Conservation (phyloP, 208 protist species). For the Leishmania aethiopica region DNA sequence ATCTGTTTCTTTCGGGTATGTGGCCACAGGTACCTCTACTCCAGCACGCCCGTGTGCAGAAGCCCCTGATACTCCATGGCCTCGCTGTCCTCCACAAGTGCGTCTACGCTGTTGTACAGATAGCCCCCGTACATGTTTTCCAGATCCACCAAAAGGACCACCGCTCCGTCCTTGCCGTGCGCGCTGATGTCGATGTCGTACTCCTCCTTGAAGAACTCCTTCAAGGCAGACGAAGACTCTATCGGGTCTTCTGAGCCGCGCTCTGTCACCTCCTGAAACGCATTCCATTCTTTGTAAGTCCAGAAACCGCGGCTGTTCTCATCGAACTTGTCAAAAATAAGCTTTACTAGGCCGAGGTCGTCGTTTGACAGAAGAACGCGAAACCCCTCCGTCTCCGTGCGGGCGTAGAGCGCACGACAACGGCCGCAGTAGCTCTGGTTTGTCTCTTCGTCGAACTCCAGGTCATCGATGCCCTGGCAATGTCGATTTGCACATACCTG, state of each 20-base stretch:
- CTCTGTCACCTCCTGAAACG: conserved; percentile 52
- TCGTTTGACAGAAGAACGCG: conserved; percentile 64
- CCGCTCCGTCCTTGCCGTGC: conserved; percentile 34
- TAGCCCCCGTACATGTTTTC: conserved; percentile 90
- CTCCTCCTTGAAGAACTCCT: conserved; percentile 72
- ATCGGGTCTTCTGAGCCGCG: conserved; percentile 41
- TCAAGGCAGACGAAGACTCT: conserved; percentile 32
- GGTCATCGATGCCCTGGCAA: conserved; percentile 76
- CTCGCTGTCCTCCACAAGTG: conserved; percentile 68
- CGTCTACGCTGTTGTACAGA: conserved; percentile 76
- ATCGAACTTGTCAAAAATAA: conserved; percentile 76
- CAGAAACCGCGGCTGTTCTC: conserved; percentile 51
- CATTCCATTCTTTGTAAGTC: conserved; percentile 66
- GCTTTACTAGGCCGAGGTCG: conserved; percentile 50
- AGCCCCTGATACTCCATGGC: conserved; percentile 57
- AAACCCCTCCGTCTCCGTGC: conserved; percentile 70
- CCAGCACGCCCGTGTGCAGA: conserved; percentile 67
- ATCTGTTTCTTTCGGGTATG: neutral
- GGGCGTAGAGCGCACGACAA: conserved; percentile 67
- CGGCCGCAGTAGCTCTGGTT: conserved; percentile 73
- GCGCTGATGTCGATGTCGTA: conserved; percentile 55
- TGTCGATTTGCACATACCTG: conserved; percentile 72
- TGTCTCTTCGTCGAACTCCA: conserved; percentile 77
- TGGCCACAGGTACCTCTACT: conserved; percentile 33
- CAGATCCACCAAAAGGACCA: conserved; percentile 50